These are phyloP conservation scores for Sporobolomyces roseus DNA, from an alignment of 768 basidiomycete species.

Conservation along the genomic window DNA sequence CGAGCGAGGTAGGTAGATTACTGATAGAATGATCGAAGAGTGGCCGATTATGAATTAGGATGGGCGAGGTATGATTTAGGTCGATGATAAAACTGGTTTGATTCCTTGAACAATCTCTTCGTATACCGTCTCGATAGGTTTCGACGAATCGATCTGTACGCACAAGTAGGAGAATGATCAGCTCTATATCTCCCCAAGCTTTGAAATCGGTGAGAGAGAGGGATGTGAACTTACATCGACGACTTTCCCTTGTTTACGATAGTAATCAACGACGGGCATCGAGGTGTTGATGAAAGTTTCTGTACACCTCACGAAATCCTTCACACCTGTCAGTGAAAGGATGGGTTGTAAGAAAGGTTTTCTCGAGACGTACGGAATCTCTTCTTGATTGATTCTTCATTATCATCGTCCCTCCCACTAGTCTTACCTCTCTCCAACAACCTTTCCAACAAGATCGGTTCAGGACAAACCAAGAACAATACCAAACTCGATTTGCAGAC, in stretches of 20 bases:
- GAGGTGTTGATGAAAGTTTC: slow-evolving; percentile 80
- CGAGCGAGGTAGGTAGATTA: too few relatives aligned
- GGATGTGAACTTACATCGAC: slow-evolving; percentile 70
- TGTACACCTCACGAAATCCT: slow-evolving; percentile 30
- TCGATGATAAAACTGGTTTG: slow-evolving; percentile 54
- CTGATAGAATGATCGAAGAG: too few relatives aligned
- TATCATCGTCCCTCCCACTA: slow-evolving; percentile 92
- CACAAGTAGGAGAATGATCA: too few relatives aligned
- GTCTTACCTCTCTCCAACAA: slow-evolving; percentile 87
- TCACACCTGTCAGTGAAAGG: background rate
- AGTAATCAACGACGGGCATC: slow-evolving; percentile 90
- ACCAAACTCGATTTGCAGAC: slow-evolving; percentile 76
- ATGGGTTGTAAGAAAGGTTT: background rate
- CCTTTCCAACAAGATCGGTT: slow-evolving; percentile 79
- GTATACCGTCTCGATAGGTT: slow-evolving; percentile 69
- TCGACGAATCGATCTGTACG: slow-evolving; percentile 52
- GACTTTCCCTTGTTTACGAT: slow-evolving; percentile 64
- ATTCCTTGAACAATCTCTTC: slow-evolving; percentile 59
- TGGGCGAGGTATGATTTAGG: too few relatives aligned
- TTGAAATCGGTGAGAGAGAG: background rate
- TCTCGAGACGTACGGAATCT: slow-evolving; percentile 70
- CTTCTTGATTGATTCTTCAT: slow-evolving; percentile 87
- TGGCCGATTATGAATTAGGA: too few relatives aligned
- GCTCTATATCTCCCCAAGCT: too few relatives aligned
- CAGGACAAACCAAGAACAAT: slow-evolving; percentile 79